A percentile compares a stretch with the other conserved stretches of the same genome.
Evolutionary conservation across 495 filamentous ascomycete genomes (phyloP).

Genomic region (Talaromyces borbonicus): DNA sequence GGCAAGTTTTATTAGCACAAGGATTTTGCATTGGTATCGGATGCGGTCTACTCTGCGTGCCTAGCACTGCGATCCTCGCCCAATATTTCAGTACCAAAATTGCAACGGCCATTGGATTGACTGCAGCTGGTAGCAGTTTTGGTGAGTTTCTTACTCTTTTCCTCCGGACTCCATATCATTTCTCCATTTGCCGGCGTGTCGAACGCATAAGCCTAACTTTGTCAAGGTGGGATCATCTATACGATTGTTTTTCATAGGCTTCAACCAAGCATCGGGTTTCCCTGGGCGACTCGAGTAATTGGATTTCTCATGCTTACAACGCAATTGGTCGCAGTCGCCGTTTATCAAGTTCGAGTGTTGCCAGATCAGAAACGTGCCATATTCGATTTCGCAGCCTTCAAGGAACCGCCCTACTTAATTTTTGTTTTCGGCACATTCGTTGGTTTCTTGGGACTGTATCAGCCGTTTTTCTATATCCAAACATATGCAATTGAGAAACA

Average conservation of each 20-base stretch:
- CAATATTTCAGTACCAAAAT: constrained; percentile 61
- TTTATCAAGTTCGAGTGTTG: constrained; percentile 53
- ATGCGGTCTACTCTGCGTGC: constrained; percentile 49
- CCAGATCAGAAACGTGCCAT: constrained; percentile 46
- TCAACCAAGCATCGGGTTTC: constrained; percentile 56
- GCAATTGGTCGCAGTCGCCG: constrained; percentile 48
- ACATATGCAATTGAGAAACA: constrained; percentile 40
- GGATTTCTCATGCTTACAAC: constrained; percentile 56
- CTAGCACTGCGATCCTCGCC: constrained; percentile 44
- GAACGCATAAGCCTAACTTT: no score
- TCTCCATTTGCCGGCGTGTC: no score
- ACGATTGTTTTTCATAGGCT: constrained; percentile 60
- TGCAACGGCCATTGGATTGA: constrained; percentile 60
- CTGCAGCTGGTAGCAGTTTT: constrained; percentile 46
- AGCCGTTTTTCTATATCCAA: constrained; percentile 61
- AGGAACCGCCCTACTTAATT: not conserved
- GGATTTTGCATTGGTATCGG: constrained; percentile 39
- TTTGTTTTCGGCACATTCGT: constrained; percentile 1
- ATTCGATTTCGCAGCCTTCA: constrained; percentile 3
- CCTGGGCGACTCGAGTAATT: constrained; percentile 61
- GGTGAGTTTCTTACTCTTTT: not conserved
- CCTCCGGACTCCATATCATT: no score
- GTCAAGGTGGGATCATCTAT: constrained; percentile 32
- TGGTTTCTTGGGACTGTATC: constrained; percentile 34
- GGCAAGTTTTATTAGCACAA: constrained; percentile 36